phyloP scores from a whole-genome alignment of 495 filamentous ascomycete genomes.

The Neurospora intermedia region DNA sequence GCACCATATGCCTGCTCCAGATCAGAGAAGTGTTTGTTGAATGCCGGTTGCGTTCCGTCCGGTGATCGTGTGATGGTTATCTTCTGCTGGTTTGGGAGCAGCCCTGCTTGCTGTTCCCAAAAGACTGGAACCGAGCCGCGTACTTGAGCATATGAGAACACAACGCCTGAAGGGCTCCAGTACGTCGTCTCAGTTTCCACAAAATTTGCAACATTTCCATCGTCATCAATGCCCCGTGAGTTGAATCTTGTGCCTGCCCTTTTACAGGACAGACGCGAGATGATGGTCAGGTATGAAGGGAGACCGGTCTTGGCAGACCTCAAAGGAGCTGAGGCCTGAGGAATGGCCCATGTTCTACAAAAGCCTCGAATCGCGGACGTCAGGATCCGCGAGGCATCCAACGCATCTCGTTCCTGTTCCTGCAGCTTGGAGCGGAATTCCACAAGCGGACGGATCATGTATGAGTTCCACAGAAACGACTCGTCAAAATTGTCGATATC shows the following conservation, averaged over 20 bases:
- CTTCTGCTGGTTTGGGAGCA: conserved; percentile 89
- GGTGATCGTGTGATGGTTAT: conserved; percentile 79
- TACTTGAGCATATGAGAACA: conserved; percentile 90
- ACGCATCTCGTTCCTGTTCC: conserved; percentile 53
- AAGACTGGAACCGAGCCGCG: conserved; percentile 90
- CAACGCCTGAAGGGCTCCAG: conserved; percentile 62
- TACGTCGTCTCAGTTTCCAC: conserved; percentile 56
- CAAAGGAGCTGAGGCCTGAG: conserved; percentile 43
- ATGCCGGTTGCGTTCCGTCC: conserved; percentile 89
- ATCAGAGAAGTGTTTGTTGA: conserved; percentile 83
- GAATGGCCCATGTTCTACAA: conserved; percentile 71
- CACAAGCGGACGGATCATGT: conserved; percentile 90
- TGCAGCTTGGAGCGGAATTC: conserved; percentile 74
- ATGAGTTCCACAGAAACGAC: conserved; percentile 92
- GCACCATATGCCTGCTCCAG: conserved; percentile 79
- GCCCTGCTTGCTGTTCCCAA: conserved; percentile 86
- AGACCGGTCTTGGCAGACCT: conserved; percentile 56
- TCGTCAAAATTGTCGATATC: conserved; percentile 79
- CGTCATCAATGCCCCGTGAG: conserved; percentile 90
- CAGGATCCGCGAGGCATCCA: conserved; percentile 78
- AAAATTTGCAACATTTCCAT: conserved; percentile 91
- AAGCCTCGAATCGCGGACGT: conserved; percentile 94
- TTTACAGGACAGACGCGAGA: conserved; percentile 83
- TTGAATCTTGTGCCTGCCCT: conserved; percentile 95
- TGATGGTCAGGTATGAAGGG: conserved; percentile 73